Evolutionary conservation across 305 asterid species (phyloP).

Genomic region (Plantago rigida): DNA sequence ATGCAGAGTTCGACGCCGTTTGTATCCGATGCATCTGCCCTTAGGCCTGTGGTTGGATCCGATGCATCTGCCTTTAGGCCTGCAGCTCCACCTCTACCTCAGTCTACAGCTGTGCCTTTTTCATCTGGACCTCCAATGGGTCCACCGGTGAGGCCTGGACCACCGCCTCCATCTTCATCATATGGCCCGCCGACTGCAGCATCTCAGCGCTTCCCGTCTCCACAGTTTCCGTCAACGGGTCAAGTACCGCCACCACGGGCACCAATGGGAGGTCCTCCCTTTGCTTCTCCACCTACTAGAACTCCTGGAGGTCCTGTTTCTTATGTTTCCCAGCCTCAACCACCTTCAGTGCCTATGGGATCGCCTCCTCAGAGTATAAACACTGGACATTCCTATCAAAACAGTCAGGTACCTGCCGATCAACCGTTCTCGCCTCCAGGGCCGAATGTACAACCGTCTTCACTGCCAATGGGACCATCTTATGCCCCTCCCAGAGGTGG

Average conservation of each 20-base stretch:
- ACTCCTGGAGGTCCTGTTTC: conserved; percentile 43
- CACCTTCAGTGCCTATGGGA: conserved; percentile 53
- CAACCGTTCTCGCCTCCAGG: conserved; percentile 39
- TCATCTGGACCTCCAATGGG: conserved; percentile 40
- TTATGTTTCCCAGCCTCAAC: conserved; percentile 42
- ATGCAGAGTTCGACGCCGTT: conserved; percentile 54
- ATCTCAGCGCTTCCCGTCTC: conserved; percentile 52
- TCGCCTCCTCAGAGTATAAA: conserved; percentile 51
- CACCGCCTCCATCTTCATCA: conserved; percentile 47
- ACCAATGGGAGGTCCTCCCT: conserved; percentile 42
- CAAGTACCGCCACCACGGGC: conserved; percentile 42
- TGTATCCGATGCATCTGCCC: conserved; percentile 52
- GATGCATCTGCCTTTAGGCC: conserved; percentile 61
- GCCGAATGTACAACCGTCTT: conserved; percentile 54
- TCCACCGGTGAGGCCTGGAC: conserved; percentile 43
- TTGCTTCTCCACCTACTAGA: conserved; percentile 44
- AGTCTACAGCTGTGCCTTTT: conserved; percentile 49
- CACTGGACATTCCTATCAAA: conserved; percentile 37
- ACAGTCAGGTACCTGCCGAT: conserved; percentile 38
- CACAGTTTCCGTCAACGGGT: conserved; percentile 44
- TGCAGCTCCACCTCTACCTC: conserved; percentile 40
- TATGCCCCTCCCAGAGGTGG: conserved; percentile 48
- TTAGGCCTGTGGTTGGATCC: conserved; percentile 59
- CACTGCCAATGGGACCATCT: conserved; percentile 45
- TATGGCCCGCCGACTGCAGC: conserved; percentile 62